These are phyloP conservation scores for Arabidopsis suecica DNA, from an alignment of 345 rosid genomes.

Conservation along the genomic window DNA sequence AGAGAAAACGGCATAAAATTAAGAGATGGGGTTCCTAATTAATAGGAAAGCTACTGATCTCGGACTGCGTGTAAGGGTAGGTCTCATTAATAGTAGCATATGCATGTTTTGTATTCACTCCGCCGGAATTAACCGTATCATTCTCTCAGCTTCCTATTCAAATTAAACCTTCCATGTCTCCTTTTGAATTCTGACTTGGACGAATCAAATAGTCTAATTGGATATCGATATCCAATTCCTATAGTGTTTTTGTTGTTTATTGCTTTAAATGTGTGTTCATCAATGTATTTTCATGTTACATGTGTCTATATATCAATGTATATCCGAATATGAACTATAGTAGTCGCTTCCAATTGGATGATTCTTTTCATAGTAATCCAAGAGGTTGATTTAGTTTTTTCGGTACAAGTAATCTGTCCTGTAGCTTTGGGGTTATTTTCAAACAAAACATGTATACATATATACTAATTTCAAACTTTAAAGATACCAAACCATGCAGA, in stretches of 20 bases:
- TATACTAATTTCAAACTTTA: constrained; percentile 15
- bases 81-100: constrained; percentile 45
- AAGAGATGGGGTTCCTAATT: constrained; percentile 41
- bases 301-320: constrained; percentile 32
- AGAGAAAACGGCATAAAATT: constrained; percentile 28
- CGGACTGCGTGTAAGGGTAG: constrained; percentile 46
- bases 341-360: constrained; percentile 30
- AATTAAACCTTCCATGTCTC: constrained; percentile 20
- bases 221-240: constrained; percentile 6
- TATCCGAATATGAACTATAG: constrained; percentile 23
- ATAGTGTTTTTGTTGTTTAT: background rate
- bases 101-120: constrained; percentile 41
- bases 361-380: constrained; percentile 26
- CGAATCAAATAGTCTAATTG: constrained; percentile 16
- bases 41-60: constrained; percentile 48
- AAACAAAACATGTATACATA: constrained; percentile 24
- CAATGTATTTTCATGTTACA: constrained; percentile 20
- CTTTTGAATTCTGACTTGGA: constrained; percentile 30
- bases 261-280: constrained; percentile 29
- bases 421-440: constrained; percentile 26
- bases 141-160: constrained; percentile 16
- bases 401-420: constrained; percentile 6
- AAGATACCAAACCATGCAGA: background rate
- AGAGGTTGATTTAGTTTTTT: constrained; percentile 14
- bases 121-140: constrained; percentile 32